A percentile compares a stretch with the other conserved stretches of the same genome.
These are phyloP conservation scores for Haplographium delicatum DNA, from an alignment of 495 filamentous ascomycete species.

Conservation along the genomic window DNA sequence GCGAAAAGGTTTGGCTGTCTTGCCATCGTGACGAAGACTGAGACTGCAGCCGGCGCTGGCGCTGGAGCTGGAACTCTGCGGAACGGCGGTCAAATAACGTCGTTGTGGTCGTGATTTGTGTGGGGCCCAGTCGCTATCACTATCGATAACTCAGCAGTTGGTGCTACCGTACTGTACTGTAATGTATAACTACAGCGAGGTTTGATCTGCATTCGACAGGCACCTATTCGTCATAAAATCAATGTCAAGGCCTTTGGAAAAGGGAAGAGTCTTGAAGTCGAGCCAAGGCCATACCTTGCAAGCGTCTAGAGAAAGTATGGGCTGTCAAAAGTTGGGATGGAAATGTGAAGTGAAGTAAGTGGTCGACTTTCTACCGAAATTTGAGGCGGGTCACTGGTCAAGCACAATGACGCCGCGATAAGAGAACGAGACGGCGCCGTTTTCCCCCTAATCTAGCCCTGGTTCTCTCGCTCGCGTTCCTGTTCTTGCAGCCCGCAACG, in stretches of 20 bases:
- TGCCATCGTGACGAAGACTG: conserved; percentile 43
- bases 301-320: background rate
- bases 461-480: background rate
- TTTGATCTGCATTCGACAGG: too few relatives aligned
- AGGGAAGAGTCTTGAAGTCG: background rate
- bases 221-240: too few relatives aligned
- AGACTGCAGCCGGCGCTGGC: background rate
- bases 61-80: too few relatives aligned
- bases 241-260: too few relatives aligned
- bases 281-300: background rate
- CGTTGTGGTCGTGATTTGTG: too few relatives aligned
- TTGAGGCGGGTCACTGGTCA: conserved; percentile 2
- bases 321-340: background rate
- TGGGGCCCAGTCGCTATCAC: too few relatives aligned
- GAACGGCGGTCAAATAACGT: too few relatives aligned
- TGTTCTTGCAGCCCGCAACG: too few relatives aligned
- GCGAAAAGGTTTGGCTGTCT: conserved; percentile 81
- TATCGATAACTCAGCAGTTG: background rate
- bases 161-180: background rate
- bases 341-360: background rate
- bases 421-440: background rate
- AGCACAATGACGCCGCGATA: conserved; percentile 5
- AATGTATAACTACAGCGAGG: too few relatives aligned
- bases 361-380: conserved; percentile 9
- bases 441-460: too few relatives aligned